These are phyloP conservation scores for Yarrowia keelungensis DNA, from an alignment of 805 yeast species.

Conservation along the genomic window DNA sequence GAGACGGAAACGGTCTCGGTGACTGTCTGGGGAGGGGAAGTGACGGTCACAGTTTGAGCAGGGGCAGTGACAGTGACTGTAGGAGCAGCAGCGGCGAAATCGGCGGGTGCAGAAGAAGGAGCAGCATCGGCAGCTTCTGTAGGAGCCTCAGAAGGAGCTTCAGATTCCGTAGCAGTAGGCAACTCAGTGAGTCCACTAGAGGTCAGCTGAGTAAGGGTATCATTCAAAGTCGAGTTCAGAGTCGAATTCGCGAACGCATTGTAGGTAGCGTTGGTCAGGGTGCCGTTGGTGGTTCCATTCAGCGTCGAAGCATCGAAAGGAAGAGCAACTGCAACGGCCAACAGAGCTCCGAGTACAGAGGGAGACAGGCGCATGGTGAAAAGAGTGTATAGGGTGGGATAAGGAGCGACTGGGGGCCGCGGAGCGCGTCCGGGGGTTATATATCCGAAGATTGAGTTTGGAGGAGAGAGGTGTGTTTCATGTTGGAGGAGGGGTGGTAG, in stretches of 20 bases:
- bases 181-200: background rate
- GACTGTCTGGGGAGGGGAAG: conserved; percentile 18
- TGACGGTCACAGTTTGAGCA: conserved; percentile 16
- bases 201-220: background rate
- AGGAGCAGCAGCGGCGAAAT: background rate
- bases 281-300: background rate
- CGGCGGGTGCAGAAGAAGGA: background rate
- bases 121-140: too few relatives aligned
- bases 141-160: background rate
- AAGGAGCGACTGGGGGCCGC: conserved; percentile 21
- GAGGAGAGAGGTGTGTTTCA: background rate
- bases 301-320: conserved; percentile 15
- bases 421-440: conserved; percentile 10
- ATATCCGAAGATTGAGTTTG: background rate
- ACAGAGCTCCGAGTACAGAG: conserved; percentile 11
- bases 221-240: background rate
- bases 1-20: conserved; percentile 30
- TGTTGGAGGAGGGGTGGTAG: too few relatives aligned
- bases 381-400: conserved; percentile 37
- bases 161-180: too few relatives aligned
- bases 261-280: background rate
- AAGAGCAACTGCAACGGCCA: conserved; percentile 27
- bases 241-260: background rate
- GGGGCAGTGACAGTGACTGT: conserved; percentile 38
- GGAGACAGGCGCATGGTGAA: conserved; percentile 13